Percentiles rank a stretch among this genome's conserved stretches.
These are phyloP conservation scores for Zymoseptoria ardabiliae DNA, from an alignment of 2,329 filamentous ascomycete species.

Conservation along the genomic window DNA sequence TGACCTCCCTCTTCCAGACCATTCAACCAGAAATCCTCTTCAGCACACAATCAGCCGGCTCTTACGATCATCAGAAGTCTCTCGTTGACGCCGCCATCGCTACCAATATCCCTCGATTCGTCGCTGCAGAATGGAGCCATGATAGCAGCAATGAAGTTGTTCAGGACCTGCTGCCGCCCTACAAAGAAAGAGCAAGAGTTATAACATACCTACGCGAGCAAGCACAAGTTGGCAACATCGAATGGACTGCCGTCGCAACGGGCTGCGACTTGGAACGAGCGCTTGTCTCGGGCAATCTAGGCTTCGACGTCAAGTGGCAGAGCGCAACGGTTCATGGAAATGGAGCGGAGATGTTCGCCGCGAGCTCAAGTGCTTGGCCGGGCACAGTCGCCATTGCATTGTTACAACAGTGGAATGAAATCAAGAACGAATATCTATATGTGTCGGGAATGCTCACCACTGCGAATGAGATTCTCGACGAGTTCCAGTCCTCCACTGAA, in stretches of 20 bases:
- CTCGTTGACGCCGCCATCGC: slow-evolving; percentile 20
- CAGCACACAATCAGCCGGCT: slow-evolving; percentile 21
- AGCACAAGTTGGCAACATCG: slow-evolving; percentile 13
- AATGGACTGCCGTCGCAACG: slow-evolving; percentile 31
- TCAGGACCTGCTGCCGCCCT: slow-evolving; percentile 26
- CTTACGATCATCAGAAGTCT: slow-evolving; percentile 20
- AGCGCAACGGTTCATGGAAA: slow-evolving; percentile 33
- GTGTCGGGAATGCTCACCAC: slow-evolving; percentile 28
- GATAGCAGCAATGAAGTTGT: slow-evolving; percentile 27
- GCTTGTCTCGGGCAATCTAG: slow-evolving; percentile 30
- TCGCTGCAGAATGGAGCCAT: slow-evolving; percentile 23
- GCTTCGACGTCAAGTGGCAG: slow-evolving; percentile 35
- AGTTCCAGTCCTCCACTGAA: slow-evolving; percentile 24
- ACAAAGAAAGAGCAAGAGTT: slow-evolving; percentile 24
- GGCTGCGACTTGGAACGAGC: slow-evolving; percentile 28
- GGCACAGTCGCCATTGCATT: slow-evolving; percentile 25
- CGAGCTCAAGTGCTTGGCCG: slow-evolving; percentile 28
- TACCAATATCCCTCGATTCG: slow-evolving; percentile 15
- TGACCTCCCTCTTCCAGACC: slow-evolving; percentile 19
- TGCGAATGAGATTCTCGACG: slow-evolving; percentile 27
- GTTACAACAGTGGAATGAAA: slow-evolving; percentile 27
- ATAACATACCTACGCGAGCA: slow-evolving; percentile 26
- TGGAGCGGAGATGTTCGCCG: slow-evolving; percentile 31
- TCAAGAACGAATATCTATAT: slow-evolving; percentile 33
- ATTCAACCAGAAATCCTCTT: slow-evolving; percentile 21